Evolutionary conservation across 73 alveolate species (phyloP), one percentile per base, ranked within the genome.

Genomic region (Symbiodinium pilosum): DNA sequence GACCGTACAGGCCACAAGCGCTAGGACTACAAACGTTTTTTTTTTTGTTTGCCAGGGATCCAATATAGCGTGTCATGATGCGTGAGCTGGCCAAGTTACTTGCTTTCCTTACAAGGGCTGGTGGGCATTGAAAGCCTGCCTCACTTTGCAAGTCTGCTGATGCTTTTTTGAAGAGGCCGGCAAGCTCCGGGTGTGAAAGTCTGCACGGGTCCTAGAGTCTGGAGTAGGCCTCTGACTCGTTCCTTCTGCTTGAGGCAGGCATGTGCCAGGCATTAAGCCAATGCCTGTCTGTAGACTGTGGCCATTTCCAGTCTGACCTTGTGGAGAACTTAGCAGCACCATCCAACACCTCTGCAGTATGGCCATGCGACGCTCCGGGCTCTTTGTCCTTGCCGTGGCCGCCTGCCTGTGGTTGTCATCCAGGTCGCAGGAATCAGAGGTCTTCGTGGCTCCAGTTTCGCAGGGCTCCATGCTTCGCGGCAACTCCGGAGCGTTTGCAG

Each of bases 1-100:
- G 94, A 87, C 85, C 94, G 94, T 21, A 87, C 94, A 20, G 94
- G 94, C 42, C 84, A 32, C n/a, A n/a, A n/a, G n/a, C n/a, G n/a
- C n/a, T n/a, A n/a, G n/a, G n/a, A n/a, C n/a, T n/a, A n/a, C n/a
- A n/a, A n/a, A n/a, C n/a, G n/a, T n/a, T n/a, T n/a, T n/a, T n/a
- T n/a, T n/a, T n/a, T n/a, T n/a, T n/a, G n/a, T 6, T 54, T 54
- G 71, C 64, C 64, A 11, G 8, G 64, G 26, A 14, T 30, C 71
- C 71, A 54, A 30, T n/a, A n/a, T n/a, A n/a, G n/a, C n/a, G n/a
- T n/a, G n/a, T n/a, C n/a, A n/a, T n/a, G n/a, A n/a, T n/a, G n/a
- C n/a, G n/a, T n/a, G n/a, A n/a, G n/a, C n/a, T n/a, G n/a, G n/a
- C n/a, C n/a, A n/a, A n/a, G n/a, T n/a, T n/a, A n/a, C n/a, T n/a